Base-by-base conservation (phyloP, 1,284 basidiomycete species). In the Leccinum subrobustum region DNA sequence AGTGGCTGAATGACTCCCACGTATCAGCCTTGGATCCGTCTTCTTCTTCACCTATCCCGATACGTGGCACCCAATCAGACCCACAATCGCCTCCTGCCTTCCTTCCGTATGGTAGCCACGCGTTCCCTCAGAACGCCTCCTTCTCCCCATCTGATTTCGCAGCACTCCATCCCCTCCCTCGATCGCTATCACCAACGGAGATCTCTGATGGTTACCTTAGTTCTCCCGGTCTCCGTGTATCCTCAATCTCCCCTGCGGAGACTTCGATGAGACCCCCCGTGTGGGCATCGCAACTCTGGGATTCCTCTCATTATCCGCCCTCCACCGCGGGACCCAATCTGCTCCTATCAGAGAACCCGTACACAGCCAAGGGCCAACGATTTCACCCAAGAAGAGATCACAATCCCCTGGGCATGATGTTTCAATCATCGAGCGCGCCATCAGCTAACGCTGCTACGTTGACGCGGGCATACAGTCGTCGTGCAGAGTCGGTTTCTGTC, bases 351-450 rank as follows among this genome's bases (percentile, higher is more conserved):
- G 80, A 81, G 59, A 73, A 65, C 56, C 73, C 67, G 57, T 74
- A 75, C 65, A 63, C 68, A 50, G 63, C 67, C 58, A 75, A 68
- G 55, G 58, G 62, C 7, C 72, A 70, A 6, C 73, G 74, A 42
- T 73, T 73, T 55, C 79, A 76, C 2, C 63, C 65, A 20, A 69
- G 73, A 59, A 68, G 81, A 60, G 78, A 79, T 31, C 74, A 78
- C 47, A 72, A 80, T 47, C 77, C 82, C 14, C 83, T 78, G 72
- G 84, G 69, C 73, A 89, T 83, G 75, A 83, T 83, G 75, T 95
- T 83, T 85, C 91, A 81, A 76, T 93, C 82, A 65, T 90, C 81
- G 65, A 93, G 82, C 73, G 92, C 81, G 59, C 89, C 79, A 31
- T 80, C 85, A 57, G 73, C 77, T 12, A 77, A 77, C 60, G 70